Conservation (phyloP, 441 rosid species). For the Adansonia gregorii region DNA sequence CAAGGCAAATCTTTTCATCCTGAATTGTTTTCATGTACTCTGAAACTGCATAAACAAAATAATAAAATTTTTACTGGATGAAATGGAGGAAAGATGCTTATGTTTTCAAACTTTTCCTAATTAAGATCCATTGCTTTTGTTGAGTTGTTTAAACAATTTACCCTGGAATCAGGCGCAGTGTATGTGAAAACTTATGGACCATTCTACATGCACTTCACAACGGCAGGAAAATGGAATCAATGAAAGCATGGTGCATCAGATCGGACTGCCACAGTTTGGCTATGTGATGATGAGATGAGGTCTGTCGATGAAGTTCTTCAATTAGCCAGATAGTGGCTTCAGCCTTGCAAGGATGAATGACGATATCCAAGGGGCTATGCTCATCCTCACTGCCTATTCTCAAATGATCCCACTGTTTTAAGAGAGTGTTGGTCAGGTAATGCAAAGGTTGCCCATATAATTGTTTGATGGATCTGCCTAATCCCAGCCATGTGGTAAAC, state of each 20-base stretch:
- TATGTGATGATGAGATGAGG: constrained; percentile 63
- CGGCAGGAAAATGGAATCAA: constrained; percentile 61
- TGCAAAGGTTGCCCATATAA: constrained; percentile 85
- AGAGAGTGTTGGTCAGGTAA: constrained; percentile 72
- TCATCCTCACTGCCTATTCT: constrained; percentile 58
- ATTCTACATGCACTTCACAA: constrained; percentile 13
- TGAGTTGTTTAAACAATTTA: not conserved
- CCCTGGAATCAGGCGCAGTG: not conserved
- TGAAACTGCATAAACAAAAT: not conserved
- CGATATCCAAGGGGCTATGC: constrained; percentile 52
- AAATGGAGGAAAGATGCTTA: not conserved
- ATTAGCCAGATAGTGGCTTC: constrained; percentile 86
- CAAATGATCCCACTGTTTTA: constrained; percentile 74
- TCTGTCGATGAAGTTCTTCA: constrained; percentile 75
- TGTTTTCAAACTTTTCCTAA: not conserved
- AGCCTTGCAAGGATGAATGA: constrained; percentile 81
- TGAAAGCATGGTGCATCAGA: constrained; percentile 53
- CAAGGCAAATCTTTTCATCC: not conserved
- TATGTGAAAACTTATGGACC: not conserved
- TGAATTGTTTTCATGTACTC: not conserved
- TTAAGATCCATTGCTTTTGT: not conserved
- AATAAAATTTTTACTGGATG: not conserved
- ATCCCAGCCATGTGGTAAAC: constrained; percentile 70
- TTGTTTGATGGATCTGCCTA: constrained; percentile 71
- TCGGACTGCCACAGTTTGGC: constrained; percentile 75